Evolutionary conservation across 805 yeast species (phyloP), one percentile per base, ranked within the genome.

Genomic region (Barnettozyma botsteinii): DNA sequence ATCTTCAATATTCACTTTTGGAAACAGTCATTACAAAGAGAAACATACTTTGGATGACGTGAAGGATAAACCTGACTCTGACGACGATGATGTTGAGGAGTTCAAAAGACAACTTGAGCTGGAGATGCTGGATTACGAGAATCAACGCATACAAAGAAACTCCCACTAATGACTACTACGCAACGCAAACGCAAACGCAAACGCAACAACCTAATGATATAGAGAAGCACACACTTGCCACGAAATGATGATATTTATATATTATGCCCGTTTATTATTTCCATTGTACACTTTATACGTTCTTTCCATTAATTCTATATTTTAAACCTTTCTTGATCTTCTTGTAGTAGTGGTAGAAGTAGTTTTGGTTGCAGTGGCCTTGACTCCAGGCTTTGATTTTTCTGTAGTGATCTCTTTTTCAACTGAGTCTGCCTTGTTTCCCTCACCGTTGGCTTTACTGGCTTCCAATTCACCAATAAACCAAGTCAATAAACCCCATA

Each of bases 401-500:
- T 32, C 14, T 32, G 14, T 22, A 5, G 7, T 12, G 15, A 18
- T 9, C 3, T 31, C 34, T 18, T 37, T 37, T 15, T 33, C 42
- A 20, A n/a, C n/a, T n/a, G n/a, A n/a, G n/a, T n/a, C n/a, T n/a
- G n/a, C n/a, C n/a, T n/a, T n/a, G n/a, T n/a, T n/a, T n/a, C 52
- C 47, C 42, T 50, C 53, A 41, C 5, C 5, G 10, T n/a, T 14
- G 22, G 26, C 36, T 12, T 34, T 29, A 7, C 9, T 13, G 1
- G 30, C 33, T 66, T 65, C 60, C 54, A 87, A 59, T 61, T 89
- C 97, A 10, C 60, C 57, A 12, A 89, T 75, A 56, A 91, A 93
- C 98, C 98, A 93, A 12, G 88, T 75, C 38, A 91, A 80, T 1
- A 85, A 70, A 0, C 69, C 81, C 84, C 96, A 93, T 19, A 93